Percentiles rank a stretch among this genome's conserved stretches.
Conservation (phyloP, 2,329 filamentous ascomycete genomes). For the Rhexocercosporidium sp. region DNA sequence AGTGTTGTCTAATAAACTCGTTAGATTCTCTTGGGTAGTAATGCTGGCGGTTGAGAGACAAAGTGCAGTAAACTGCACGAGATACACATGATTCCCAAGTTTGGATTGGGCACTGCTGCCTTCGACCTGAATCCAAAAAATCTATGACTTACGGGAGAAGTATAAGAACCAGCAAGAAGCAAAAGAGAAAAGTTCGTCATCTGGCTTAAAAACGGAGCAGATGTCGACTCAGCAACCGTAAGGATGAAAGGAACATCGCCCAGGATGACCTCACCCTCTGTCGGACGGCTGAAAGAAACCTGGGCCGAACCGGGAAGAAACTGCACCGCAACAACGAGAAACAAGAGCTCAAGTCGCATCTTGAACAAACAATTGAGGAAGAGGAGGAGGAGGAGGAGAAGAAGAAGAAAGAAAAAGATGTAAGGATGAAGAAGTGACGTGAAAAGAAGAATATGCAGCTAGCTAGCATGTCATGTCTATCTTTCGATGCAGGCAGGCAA, state of each 20-base stretch:
- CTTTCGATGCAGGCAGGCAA: background rate
- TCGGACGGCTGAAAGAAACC: conserved; percentile 23
- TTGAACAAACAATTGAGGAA: conserved; percentile 9
- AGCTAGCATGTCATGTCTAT: background rate
- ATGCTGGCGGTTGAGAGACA: background rate
- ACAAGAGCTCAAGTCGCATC: conserved; percentile 16
- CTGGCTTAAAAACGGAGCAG: conserved; percentile 26
- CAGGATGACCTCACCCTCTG: conserved; percentile 16
- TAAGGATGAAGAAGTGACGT: background rate
- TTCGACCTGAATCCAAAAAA: background rate
- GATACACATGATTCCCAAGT: background rate
- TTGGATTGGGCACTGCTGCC: background rate
- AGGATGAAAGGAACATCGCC: conserved; percentile 24
- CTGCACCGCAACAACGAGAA: conserved; percentile 16
- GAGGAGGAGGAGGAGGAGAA: background rate
- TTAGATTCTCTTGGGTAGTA: conserved; percentile 1
- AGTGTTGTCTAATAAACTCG: conserved; percentile 11
- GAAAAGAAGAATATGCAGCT: conserved; percentile 6
- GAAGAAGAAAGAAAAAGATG: background rate
- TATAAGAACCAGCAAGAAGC: conserved; percentile 22
- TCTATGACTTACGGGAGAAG: conserved; percentile 21
- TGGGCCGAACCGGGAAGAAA: conserved; percentile 19
- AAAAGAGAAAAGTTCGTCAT: conserved; percentile 24
- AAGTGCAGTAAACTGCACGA: background rate
- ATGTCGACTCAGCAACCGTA: conserved; percentile 14